A percentile compares a stretch with the other conserved stretches of the same genome.
phyloP scores from a whole-genome alignment of 2,329 filamentous ascomycete species.

The Bipolaris gigantea region DNA sequence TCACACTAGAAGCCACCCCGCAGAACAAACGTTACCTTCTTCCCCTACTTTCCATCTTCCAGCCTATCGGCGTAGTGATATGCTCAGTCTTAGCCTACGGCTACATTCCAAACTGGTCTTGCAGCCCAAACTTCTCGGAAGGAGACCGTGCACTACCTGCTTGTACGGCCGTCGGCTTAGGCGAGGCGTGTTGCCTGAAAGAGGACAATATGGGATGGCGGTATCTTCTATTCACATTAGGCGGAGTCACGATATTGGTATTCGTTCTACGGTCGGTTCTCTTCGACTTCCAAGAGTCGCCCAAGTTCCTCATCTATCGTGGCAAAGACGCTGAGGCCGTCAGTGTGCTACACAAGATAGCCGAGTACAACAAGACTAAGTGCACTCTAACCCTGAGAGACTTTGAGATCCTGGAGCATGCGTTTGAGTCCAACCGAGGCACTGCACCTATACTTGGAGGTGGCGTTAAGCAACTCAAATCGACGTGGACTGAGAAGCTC shows the following conservation, averaged over 20 bases:
- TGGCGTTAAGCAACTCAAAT: constrained; percentile 35
- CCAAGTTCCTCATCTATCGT: constrained; percentile 60
- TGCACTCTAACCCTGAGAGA: constrained; percentile 42
- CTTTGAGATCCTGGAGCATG: constrained; percentile 41
- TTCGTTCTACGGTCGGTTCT: constrained; percentile 59
- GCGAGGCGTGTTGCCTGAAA: constrained; percentile 42
- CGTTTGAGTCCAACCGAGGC: constrained; percentile 30
- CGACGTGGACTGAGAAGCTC: constrained; percentile 40
- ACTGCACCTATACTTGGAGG: constrained; percentile 33
- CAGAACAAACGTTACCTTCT: constrained; percentile 57
- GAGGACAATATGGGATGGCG: constrained; percentile 51
- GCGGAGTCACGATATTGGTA: constrained; percentile 45
- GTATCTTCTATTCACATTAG: constrained; percentile 49
- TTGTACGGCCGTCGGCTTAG: constrained; percentile 44
- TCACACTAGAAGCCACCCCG: constrained; percentile 60
- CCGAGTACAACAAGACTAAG: constrained; percentile 46
- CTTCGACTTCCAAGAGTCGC: constrained; percentile 61
- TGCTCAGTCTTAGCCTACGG: constrained; percentile 57
- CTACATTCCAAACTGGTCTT: constrained; percentile 56
- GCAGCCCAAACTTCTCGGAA: constrained; percentile 56
- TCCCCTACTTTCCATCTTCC: constrained; percentile 58
- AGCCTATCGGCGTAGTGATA: constrained; percentile 58
- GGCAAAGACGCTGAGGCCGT: constrained; percentile 58
- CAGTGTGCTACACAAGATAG: constrained; percentile 48
- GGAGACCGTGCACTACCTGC: constrained; percentile 46